A percentile compares a stretch with the other conserved stretches of the same genome.
These are phyloP conservation scores for Dalbergia cultrata DNA, from an alignment of 306 rosid species.

Conservation along the genomic window DNA sequence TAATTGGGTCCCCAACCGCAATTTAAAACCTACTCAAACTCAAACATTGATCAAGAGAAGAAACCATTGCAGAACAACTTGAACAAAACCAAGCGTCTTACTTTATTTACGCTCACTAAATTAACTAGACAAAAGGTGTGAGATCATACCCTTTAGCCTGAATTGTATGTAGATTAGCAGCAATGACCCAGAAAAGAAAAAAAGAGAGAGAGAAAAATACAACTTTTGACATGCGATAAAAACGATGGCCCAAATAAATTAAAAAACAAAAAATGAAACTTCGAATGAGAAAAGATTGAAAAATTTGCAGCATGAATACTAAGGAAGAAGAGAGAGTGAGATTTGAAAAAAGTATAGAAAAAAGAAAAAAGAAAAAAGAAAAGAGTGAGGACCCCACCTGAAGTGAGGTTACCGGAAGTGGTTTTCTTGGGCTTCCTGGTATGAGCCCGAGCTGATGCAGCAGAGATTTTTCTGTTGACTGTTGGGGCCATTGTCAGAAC, in stretches of 20 bases:
- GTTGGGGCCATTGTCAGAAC: constrained; percentile 63
- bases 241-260: not conserved
- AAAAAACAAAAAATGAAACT: constrained; percentile 6
- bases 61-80: not conserved
- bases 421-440: constrained; percentile 66
- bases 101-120: not conserved
- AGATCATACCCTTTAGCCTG: constrained; percentile 4
- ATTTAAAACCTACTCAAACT: not conserved
- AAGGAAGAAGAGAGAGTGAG: not conserved
- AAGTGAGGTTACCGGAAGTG: constrained; percentile 56
- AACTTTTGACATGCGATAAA: not conserved
- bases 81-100: not conserved
- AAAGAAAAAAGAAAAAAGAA: not conserved
- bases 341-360: no score
- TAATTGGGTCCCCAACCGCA: no score
- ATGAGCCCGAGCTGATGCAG: constrained; percentile 85
- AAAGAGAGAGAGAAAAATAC: not conserved
- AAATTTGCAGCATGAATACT: no score
- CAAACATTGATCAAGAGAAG: not conserved
- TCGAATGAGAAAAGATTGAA: not conserved
- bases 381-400: constrained; percentile 53
- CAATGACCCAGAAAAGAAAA: not conserved
- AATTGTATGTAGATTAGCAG: not conserved
- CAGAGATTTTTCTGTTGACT: constrained; percentile 72
- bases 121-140: not conserved